Percentiles rank a stretch among this genome's conserved stretches.
Evolutionary conservation across 345 rosid genomes (phyloP).

Genomic region (Salix purpurea): DNA sequence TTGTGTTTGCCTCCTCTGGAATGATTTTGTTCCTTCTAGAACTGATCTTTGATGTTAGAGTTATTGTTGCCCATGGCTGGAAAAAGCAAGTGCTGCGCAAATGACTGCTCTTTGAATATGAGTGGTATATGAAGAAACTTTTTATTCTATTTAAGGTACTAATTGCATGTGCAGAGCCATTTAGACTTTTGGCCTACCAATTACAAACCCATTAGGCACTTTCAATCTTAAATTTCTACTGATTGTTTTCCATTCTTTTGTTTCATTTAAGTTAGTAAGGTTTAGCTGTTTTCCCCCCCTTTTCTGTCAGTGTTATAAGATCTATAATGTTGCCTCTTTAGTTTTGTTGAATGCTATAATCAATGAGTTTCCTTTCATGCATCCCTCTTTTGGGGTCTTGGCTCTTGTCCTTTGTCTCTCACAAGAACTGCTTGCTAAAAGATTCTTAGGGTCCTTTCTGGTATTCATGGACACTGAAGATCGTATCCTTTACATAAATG

Average conservation of each 20-base stretch:
- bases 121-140: not conserved
- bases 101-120: not conserved
- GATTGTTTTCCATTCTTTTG: not conserved
- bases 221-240: not conserved
- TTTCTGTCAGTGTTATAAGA: not conserved
- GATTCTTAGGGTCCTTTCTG: not conserved
- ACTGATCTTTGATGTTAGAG: not conserved
- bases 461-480: not conserved
- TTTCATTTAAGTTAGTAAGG: not conserved
- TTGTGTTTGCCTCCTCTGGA: not conserved
- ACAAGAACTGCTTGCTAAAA: not conserved
- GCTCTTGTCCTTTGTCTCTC: not conserved
- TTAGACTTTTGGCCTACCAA: not conserved
- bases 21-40: not conserved
- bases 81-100: not conserved
- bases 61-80: not conserved
- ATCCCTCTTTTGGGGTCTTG: not conserved
- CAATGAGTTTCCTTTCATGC: not conserved
- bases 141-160: not conserved
- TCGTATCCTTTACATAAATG: not conserved
- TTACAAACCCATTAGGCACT: not conserved
- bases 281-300: not conserved
- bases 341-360: not conserved
- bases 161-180: not conserved
- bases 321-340: not conserved